Percentiles rank a stretch among this genome's conserved stretches.
These are phyloP conservation scores for Phyllosticta paracitricarpa DNA, from an alignment of 2,329 filamentous ascomycete species.

Conservation along the genomic window DNA sequence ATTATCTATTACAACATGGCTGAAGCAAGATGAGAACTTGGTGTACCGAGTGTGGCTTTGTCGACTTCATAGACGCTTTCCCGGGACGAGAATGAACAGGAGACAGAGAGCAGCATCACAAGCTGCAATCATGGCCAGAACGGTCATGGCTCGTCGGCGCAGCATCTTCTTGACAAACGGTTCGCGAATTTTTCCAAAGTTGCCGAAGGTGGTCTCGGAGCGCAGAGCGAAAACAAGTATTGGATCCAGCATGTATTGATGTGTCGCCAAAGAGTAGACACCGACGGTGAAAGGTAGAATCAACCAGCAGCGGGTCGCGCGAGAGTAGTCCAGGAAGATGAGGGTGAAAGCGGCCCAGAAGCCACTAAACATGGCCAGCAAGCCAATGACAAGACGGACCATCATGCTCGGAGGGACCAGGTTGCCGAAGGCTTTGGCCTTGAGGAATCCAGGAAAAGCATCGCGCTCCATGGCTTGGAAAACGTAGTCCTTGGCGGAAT, in stretches of 20 bases:
- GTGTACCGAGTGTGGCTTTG: neutral
- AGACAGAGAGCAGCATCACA: constrained; percentile 75
- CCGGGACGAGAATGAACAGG: constrained; percentile 90
- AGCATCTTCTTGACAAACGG: constrained; percentile 83
- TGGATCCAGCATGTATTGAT: constrained; percentile 93
- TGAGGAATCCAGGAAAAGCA: constrained; percentile 93
- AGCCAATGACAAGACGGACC: constrained; percentile 71
- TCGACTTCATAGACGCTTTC: constrained; percentile 57
- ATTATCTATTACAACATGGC: neutral
- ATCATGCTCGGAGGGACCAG: constrained; percentile 86
- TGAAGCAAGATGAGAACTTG: neutral
- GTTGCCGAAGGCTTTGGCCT: constrained; percentile 92
- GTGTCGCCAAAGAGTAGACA: constrained; percentile 78
- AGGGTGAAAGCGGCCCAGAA: constrained; percentile 93
- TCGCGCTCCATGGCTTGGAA: constrained; percentile 99
- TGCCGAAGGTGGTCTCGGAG: constrained; percentile 95
- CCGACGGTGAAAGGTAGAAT: constrained; percentile 89
- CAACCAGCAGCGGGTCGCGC: constrained; percentile 71
- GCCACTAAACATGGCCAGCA: constrained; percentile 77
- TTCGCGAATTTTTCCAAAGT: constrained; percentile 78
- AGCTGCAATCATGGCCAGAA: constrained; percentile 63
- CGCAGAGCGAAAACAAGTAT: constrained; percentile 78
- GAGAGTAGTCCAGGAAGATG: constrained; percentile 75
- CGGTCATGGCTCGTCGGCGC: constrained; percentile 71
- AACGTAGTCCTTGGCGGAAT: constrained; percentile 95